phyloP scores from a whole-genome alignment of 2,329 filamentous ascomycete species.

The Aureobasidium sp. region DNA sequence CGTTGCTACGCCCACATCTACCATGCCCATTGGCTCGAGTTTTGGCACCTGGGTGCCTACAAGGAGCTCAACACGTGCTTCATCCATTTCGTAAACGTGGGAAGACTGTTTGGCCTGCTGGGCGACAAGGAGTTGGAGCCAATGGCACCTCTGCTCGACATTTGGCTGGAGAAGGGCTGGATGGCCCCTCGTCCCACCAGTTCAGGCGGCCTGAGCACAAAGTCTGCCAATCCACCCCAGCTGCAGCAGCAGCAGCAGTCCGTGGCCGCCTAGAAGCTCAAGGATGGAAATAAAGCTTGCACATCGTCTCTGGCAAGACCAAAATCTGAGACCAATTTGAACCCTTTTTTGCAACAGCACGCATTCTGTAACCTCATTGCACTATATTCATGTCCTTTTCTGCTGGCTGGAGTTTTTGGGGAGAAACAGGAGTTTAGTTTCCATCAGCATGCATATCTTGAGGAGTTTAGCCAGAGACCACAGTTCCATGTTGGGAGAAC shows the following conservation, averaged over 20 bases:
- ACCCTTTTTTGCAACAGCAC: background rate
- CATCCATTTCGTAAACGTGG: constrained; percentile 51
- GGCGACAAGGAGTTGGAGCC: constrained; percentile 87
- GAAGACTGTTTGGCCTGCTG: constrained; percentile 71
- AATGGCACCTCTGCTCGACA: constrained; percentile 88
- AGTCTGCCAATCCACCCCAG: background rate
- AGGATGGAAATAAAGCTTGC: background rate
- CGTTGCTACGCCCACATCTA: constrained; percentile 49
- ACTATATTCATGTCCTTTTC: background rate
- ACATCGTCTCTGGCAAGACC: background rate
- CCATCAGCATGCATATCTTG: background rate
- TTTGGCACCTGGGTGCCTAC: constrained; percentile 43
- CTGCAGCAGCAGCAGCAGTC: constrained; percentile 4
- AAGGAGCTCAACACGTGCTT: constrained; percentile 49
- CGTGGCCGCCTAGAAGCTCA: background rate
- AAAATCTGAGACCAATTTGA: background rate
- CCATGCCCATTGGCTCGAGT: constrained; percentile 46
- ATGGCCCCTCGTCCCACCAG: constrained; percentile 49
- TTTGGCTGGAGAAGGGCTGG: constrained; percentile 84
- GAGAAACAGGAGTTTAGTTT: background rate
- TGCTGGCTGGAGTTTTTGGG: background rate
- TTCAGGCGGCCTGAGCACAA: constrained; percentile 13
- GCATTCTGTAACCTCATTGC: background rate
- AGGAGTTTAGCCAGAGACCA: background rate
- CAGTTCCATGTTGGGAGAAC: background rate